phyloP scores from a whole-genome alignment of 306 rosid species.

The Trifolium dubium region DNA sequence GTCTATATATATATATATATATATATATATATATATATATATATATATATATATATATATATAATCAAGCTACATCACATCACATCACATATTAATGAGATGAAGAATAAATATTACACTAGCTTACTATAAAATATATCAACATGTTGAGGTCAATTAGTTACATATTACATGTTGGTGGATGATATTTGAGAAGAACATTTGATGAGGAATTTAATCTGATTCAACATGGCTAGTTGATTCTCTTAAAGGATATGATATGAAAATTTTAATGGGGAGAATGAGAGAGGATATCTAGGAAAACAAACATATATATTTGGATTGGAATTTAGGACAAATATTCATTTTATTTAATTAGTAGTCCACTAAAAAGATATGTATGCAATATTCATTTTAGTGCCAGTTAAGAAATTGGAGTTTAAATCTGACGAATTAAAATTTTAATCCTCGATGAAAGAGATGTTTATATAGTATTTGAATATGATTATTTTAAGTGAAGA shows the following conservation, averaged over 20 bases:
- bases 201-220: slow-evolving; percentile 5
- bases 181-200: neutral
- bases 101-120: slow-evolving; percentile 24
- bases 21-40: slow-evolving; percentile 46
- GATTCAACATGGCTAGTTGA: neutral
- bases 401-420: no score
- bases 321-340: no score
- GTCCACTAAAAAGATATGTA: no score
- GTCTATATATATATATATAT: slow-evolving; percentile 46
- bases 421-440: no score
- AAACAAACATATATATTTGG: neutral
- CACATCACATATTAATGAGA: slow-evolving; percentile 8
- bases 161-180: neutral
- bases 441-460: no score
- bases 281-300: neutral
- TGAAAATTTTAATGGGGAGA: neutral
- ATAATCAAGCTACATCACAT: slow-evolving; percentile 37
- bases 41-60: slow-evolving; percentile 46
- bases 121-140: slow-evolving; percentile 1
- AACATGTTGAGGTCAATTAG: neutral
- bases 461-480: no score
- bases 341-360: no score
- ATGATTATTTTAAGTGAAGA: no score
- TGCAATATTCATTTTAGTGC: no score
- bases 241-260: neutral